Base-by-base conservation (phyloP, 352 stramenopile species). In the Phytopythium sindhum region DNA sequence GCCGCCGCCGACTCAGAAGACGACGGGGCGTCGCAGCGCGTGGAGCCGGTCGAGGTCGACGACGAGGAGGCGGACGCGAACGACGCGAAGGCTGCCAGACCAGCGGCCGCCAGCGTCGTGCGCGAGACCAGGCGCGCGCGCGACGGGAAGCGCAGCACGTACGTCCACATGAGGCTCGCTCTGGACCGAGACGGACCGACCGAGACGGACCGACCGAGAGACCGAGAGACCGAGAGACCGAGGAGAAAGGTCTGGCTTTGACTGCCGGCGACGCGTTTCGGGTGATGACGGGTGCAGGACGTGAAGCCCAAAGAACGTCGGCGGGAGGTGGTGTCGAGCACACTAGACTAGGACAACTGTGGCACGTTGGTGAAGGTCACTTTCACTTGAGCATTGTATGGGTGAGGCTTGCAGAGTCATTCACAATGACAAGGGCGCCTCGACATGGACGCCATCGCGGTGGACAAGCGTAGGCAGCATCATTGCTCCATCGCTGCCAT, bases 111-210 rank as follows among this genome's bases (percentile, higher is more conserved):
- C 15, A 84, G 67, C 53, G 70, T 68, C 5, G 69, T 61, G 21
- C 63, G 65, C 39, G 73, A 78, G 41, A 77, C 60, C 54, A 75
- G 65, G 47, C 70, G 66, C 59, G 79, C 67, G 50, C 70, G 72
- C 21, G 74, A 61, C 39, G 73, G 73, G 68, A 88, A 77, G 61
- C 79, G 79, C 58, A 88, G 60, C 65, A 88, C 72, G 65, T 72
- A 72, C 39, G 63, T 81, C 73, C 73, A 78, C 73, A 81, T 81
- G 52, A 31, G 11, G 52, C 51, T 39, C 3, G 33, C 33, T 10
- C 7, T 39, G 14, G 7, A 39, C 33, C 1, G 33, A 39, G 33
- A 4, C 33, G 7, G 33, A 39, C 33, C n/a, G 7, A 39, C 33
- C 1, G 33, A 39, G 33, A 4, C 33, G 7, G 33, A 39, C 33